Evolutionary conservation across 2,329 filamentous ascomycete species (phyloP).

Genomic region (Teratosphaeria zuluensis): DNA sequence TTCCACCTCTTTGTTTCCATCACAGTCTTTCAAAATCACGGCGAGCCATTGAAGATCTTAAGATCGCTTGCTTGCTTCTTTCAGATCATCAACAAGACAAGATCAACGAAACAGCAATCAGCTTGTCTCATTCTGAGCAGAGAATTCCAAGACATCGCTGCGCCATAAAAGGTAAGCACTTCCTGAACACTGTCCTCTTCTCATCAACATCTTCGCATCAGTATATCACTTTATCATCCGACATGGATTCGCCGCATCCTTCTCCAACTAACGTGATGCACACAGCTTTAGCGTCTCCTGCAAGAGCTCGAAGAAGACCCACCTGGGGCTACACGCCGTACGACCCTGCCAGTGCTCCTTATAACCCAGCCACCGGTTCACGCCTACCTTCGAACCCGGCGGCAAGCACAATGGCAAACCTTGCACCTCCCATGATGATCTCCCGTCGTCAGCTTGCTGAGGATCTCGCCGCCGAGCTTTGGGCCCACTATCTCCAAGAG

Average conservation of each 20-base stretch:
- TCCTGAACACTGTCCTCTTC: background rate
- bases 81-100: too few species aligned
- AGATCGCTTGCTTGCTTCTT: background rate
- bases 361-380: background rate
- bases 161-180: background rate
- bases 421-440: too few species aligned
- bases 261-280: background rate
- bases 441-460: too few species aligned
- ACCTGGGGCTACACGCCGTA: background rate
- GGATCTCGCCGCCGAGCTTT: background rate
- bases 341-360: background rate
- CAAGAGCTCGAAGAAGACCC: background rate
- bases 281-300: background rate
- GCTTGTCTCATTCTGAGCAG: background rate
- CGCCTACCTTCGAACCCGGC: background rate
- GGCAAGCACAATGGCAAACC: background rate
- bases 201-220: background rate
- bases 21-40: background rate
- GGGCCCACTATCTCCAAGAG: background rate
- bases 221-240: background rate
- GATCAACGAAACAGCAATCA: background rate
- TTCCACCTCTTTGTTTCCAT: background rate
- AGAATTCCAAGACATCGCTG: background rate
- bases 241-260: background rate
- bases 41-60: background rate